Conservation (phyloP, 208 protist genomes). For the Borovskyia barvae region DNA sequence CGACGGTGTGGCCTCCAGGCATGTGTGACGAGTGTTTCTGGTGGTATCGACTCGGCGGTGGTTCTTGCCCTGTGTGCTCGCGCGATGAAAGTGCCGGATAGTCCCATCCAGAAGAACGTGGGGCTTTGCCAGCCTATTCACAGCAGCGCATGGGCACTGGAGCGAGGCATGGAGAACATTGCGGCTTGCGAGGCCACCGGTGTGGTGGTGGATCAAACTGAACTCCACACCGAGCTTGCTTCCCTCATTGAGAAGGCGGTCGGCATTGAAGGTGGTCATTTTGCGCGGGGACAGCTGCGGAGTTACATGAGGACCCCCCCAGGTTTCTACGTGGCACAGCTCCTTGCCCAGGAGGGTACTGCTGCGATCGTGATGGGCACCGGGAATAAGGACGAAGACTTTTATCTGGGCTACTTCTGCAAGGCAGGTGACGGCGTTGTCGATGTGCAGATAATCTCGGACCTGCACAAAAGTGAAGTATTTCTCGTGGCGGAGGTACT, state of each 20-base stretch:
- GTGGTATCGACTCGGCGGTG: conserved; percentile 94
- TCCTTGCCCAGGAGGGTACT: conserved; percentile 77
- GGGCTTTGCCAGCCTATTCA: conserved; percentile 95
- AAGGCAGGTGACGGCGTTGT: conserved; percentile 96
- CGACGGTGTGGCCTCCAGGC: conserved; percentile 72
- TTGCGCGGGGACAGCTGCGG: conserved; percentile 92
- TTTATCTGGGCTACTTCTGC: conserved; percentile 96
- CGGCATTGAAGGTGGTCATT: conserved; percentile 75
- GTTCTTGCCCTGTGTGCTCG: conserved; percentile 85
- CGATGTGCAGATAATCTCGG: conserved; percentile 95
- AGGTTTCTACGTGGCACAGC: conserved; percentile 93
- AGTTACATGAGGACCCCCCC: conserved; percentile 95
- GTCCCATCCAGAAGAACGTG: conserved; percentile 88
- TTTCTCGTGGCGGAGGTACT: conserved; percentile 79
- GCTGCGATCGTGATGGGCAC: conserved; percentile 96
- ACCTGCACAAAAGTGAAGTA: conserved; percentile 96
- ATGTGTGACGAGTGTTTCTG: conserved; percentile 90
- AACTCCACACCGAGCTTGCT: conserved; percentile 71
- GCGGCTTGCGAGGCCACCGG: conserved; percentile 74
- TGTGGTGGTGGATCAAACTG: conserved; percentile 93
- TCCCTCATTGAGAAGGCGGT: conserved; percentile 63
- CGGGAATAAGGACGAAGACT: conserved; percentile 97
- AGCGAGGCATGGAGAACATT: conserved; percentile 84
- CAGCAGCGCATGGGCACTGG: conserved; percentile 86
- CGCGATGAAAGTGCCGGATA: conserved; percentile 52